These are phyloP conservation scores for Loxodes magnus DNA, from an alignment of 73 alveolate genomes.

Conservation along the genomic window DNA sequence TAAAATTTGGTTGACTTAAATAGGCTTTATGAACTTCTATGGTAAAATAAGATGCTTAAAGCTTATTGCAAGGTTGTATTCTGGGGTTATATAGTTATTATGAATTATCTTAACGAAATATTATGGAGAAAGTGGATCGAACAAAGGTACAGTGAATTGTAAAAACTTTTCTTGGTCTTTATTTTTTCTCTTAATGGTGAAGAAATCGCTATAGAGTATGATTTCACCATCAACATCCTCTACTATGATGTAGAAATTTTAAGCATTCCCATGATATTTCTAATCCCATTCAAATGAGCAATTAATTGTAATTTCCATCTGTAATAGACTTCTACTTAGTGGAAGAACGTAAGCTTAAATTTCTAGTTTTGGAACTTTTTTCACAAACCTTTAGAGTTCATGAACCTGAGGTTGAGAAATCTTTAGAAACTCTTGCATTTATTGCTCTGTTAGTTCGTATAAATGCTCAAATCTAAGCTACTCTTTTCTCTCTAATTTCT, in stretches of 20 bases:
- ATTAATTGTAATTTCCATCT: conserved; percentile 81
- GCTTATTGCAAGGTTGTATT: conserved; percentile 82
- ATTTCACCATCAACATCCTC: conserved; percentile 97
- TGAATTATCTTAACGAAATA: conserved; percentile 77
- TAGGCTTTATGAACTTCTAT: conserved; percentile 82
- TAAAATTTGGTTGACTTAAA: conserved; percentile 23
- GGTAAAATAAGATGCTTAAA: conserved; percentile 96
- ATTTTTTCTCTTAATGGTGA: conserved; percentile 71
- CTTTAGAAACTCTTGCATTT: conserved; percentile 43
- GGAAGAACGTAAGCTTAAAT: conserved; percentile 95
- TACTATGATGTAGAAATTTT: conserved; percentile 95
- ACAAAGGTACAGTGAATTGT: conserved; percentile 91
- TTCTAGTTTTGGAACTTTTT: conserved; percentile 94
- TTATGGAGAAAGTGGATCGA: conserved; percentile 97
- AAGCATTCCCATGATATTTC: conserved; percentile 84
- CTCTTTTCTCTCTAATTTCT: conserved; percentile 24
- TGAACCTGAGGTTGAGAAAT: conserved; percentile 53
- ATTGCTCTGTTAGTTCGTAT: conserved; percentile 27
- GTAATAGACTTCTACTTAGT: conserved; percentile 88
- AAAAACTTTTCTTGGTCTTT: conserved; percentile 60
- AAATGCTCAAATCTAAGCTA: conserved; percentile 29
- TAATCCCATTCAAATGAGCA: conserved; percentile 98
- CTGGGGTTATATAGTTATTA: conserved; percentile 94
- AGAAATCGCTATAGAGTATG: conserved; percentile 89
- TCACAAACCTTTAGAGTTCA: conserved; percentile 82